Base-by-base conservation (phyloP, 2,329 filamentous ascomycete genomes). In the Juglanconis sp. region DNA sequence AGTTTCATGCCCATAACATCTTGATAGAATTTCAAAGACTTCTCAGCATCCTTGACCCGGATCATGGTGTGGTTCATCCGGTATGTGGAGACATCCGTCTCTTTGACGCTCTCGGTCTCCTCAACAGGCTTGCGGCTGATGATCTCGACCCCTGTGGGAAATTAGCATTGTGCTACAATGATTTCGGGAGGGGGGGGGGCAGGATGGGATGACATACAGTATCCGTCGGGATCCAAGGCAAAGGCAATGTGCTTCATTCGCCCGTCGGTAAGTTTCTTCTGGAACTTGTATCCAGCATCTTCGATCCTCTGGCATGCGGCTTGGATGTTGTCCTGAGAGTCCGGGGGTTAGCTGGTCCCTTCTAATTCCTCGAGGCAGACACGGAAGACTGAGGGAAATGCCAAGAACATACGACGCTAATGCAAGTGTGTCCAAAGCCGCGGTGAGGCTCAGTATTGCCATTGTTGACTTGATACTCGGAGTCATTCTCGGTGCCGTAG, bases 61-160 rank as follows among this genome's bases (percentile, higher is more conserved):
- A 99, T 85, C 95, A 98, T 98, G 59, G 90, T 92, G 77, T 95
- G 91, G 77, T 95, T 93, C 83, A 88, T 87, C 68, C 89, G 87
- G 74, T 98, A 98, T 36, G 86, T 90, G 17, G 75, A 73, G 0
- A 87, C 75, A 67, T 97, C 89, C 0, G 93, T 96, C 53, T 85
- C 83, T 60, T 84, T 88, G 59, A 90, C 77, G 54, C 81, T 79
- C 70, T 92, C 90, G 1, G 89, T 91, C 74, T 90, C 83, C 65
- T 92, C 87, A 5, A 92, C 48, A 69, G 74, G 77, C 69, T 89
- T 90, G 73, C 90, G 88, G 9, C 88, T 87, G 67, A 96, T 86
- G 50, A 96, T 81, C 75, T 95, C 91, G 3, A 95, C 88, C 90
- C 55, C 55, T 57, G n/a, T 30, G 38, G 6, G 30, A 10, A 13